phyloP scores from a whole-genome alignment of 164 flowering plant genomes.

The Magnolia changhungtana region DNA sequence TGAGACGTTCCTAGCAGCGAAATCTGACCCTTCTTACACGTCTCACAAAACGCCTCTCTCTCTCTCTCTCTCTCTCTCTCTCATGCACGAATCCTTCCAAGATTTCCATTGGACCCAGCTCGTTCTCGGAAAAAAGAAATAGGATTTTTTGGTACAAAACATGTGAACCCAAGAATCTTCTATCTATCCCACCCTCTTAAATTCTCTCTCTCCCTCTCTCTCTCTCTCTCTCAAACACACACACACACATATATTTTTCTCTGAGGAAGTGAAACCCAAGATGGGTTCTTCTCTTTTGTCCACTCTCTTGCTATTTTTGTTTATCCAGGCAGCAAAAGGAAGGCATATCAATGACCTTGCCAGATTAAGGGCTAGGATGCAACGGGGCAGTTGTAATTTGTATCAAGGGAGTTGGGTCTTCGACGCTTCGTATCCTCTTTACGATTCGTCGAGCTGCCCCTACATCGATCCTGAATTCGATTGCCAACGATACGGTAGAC shows the following conservation, averaged over 20 bases:
- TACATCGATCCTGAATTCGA: constrained; percentile 75
- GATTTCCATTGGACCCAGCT: background rate
- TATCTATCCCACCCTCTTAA: background rate
- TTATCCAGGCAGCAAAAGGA: constrained; percentile 20
- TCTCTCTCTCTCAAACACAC: background rate
- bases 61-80: background rate
- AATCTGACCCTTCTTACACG: too few relatives aligned
- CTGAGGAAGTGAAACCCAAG: constrained; percentile 12
- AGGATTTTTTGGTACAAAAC: background rate
- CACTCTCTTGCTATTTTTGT: constrained; percentile 12
- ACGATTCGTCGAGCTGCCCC: constrained; percentile 59
- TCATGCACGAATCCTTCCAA: background rate
- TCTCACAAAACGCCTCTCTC: background rate
- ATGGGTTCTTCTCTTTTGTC: constrained; percentile 27
- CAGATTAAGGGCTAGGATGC: constrained; percentile 2
- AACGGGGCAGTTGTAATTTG: constrained; percentile 37
- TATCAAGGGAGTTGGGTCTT: constrained; percentile 75
- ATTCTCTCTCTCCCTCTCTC: background rate
- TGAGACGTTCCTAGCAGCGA: too few relatives aligned
- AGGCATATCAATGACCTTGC: constrained; percentile 14
- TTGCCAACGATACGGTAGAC: constrained; percentile 73
- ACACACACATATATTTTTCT: constrained; percentile 4
- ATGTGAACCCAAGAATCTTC: background rate
- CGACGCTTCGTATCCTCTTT: constrained; percentile 70
- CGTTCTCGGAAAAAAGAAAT: background rate